Evolutionary conservation across 768 basidiomycete species (phyloP).

Genomic region (Russula sp.): DNA sequence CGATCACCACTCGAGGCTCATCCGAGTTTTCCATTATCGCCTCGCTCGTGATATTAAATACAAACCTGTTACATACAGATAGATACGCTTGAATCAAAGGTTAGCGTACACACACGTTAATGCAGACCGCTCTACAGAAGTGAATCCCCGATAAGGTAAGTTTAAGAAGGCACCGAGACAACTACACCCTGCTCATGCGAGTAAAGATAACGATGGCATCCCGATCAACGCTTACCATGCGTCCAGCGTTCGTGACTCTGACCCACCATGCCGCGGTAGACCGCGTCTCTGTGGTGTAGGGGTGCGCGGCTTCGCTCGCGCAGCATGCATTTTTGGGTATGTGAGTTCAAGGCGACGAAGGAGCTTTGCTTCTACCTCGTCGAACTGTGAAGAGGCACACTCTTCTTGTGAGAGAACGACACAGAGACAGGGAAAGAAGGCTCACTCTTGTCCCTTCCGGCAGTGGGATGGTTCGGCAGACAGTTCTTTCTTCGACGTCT

Average conservation of each 20-base stretch:
- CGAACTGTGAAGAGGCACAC: slow-evolving; percentile 43
- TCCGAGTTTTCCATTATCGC: slow-evolving; percentile 10
- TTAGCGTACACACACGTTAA: slow-evolving; percentile 17
- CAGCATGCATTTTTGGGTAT: slow-evolving; percentile 42
- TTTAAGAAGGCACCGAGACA: neutral
- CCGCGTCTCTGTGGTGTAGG: slow-evolving; percentile 20
- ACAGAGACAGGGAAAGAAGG: neutral
- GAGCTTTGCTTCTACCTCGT: slow-evolving; percentile 66
- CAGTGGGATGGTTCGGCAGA: slow-evolving; percentile 61
- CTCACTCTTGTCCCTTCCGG: slow-evolving; percentile 68
- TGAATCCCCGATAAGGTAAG: slow-evolving; percentile 10
- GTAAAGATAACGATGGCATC: neutral
- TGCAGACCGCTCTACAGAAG: slow-evolving; percentile 5
- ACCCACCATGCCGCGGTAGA: slow-evolving; percentile 6
- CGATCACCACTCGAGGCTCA: slow-evolving; percentile 1
- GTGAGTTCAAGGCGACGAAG: slow-evolving; percentile 53
- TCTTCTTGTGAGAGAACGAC: neutral
- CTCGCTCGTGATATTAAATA: slow-evolving; percentile 14
- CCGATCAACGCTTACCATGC: slow-evolving; percentile 10
- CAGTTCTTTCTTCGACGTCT: slow-evolving; percentile 57
- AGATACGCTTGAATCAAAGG: slow-evolving; percentile 17
- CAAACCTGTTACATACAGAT: slow-evolving; percentile 20
- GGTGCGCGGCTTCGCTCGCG: slow-evolving; percentile 18
- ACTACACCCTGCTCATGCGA: slow-evolving; percentile 5
- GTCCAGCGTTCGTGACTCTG: slow-evolving; percentile 16